Percentiles rank a stretch among this genome's conserved stretches.
Evolutionary conservation across 2,329 filamentous ascomycete genomes (phyloP).

Genomic region (Reticulascus tulasneorum): DNA sequence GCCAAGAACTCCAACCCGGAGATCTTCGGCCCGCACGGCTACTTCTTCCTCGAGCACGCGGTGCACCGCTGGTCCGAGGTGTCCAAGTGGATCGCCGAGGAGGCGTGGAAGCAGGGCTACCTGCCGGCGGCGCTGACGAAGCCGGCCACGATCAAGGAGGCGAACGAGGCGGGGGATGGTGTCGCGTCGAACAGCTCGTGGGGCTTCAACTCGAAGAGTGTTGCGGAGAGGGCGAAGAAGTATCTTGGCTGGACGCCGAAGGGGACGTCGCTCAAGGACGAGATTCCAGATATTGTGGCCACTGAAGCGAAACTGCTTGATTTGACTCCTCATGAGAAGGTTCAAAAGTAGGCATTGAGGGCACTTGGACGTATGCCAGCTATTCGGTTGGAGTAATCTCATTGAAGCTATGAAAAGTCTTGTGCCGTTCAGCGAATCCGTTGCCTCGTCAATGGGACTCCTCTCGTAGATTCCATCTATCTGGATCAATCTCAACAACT

Average conservation of each 20-base stretch:
- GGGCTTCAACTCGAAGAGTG: constrained; percentile 40
- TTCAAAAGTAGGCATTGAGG: constrained; percentile 11
- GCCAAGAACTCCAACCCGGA: constrained; percentile 52
- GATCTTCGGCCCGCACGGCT: constrained; percentile 59
- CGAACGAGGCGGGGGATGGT: constrained; percentile 20
- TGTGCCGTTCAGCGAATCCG: too few species aligned
- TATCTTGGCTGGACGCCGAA: constrained; percentile 43
- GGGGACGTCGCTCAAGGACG: constrained; percentile 30
- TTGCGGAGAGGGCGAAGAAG: constrained; percentile 37
- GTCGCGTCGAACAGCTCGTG: constrained; percentile 22
- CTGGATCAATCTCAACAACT: too few species aligned
- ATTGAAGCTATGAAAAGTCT: too few species aligned
- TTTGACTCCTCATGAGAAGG: constrained; percentile 23
- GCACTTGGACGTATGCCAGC: too few species aligned
- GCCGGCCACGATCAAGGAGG: constrained; percentile 23
- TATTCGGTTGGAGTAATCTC: too few species aligned
- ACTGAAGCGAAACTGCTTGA: constrained; percentile 34
- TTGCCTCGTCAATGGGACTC: too few species aligned
- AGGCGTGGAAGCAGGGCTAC: constrained; percentile 40
- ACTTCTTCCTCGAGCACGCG: constrained; percentile 65
- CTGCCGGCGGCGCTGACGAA: constrained; percentile 22
- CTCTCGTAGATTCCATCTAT: too few species aligned
- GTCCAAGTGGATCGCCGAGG: constrained; percentile 49
- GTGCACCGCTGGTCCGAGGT: constrained; percentile 61
- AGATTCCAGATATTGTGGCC: constrained; percentile 31